phyloP scores from a whole-genome alignment of 306 rosid genomes.

The Acacia confusa region DNA sequence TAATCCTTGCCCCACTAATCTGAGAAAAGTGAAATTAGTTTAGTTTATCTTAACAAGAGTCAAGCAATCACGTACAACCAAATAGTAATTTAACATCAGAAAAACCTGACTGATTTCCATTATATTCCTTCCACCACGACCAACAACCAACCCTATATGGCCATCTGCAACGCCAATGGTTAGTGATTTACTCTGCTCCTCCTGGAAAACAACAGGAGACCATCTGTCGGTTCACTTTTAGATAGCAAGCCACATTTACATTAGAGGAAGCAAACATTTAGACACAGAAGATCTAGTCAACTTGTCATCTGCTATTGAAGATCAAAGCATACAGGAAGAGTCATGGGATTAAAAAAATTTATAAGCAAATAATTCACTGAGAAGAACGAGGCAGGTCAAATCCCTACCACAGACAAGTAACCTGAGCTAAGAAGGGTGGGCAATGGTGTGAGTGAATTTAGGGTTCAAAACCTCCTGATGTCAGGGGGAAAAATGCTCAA shows the following conservation, averaged over 20 bases:
- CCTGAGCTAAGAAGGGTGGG: background rate
- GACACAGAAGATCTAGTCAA: background rate
- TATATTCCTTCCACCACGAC: constrained; percentile 97
- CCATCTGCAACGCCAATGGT: constrained; percentile 87
- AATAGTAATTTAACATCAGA: constrained; percentile 13
- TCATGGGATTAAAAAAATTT: background rate
- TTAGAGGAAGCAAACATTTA: constrained; percentile 15
- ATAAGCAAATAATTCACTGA: background rate
- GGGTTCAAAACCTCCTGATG: background rate
- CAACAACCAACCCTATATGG: constrained; percentile 93
- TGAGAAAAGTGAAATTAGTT: constrained; percentile 40
- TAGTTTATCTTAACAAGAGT: background rate
- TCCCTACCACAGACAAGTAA: background rate
- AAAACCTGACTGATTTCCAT: constrained; percentile 92
- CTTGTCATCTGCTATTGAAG: constrained; percentile 10
- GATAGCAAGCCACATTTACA: constrained; percentile 20
- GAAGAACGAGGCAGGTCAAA: background rate
- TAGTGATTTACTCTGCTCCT: constrained; percentile 77
- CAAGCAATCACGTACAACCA: constrained; percentile 8
- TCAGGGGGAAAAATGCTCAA: background rate
- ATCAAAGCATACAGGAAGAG: background rate
- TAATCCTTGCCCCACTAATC: constrained; percentile 95
- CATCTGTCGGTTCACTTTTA: constrained; percentile 18
- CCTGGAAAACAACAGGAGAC: constrained; percentile 57
- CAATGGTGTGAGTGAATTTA: background rate